These are phyloP conservation scores for Penicillium sp. DNA, from an alignment of 2,329 filamentous ascomycete genomes.

Conservation along the genomic window DNA sequence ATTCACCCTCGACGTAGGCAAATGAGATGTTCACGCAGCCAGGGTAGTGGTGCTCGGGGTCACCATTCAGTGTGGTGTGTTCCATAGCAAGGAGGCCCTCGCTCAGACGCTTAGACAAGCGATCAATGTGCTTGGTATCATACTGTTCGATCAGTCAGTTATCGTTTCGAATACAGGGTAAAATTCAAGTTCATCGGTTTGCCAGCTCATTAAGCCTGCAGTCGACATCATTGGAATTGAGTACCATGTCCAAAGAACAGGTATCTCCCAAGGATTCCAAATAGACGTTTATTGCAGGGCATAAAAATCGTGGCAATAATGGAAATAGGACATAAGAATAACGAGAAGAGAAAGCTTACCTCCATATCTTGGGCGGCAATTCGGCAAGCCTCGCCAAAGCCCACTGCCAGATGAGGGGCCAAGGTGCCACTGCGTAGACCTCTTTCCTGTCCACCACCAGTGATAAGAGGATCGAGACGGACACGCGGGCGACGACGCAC, in stretches of 20 bases:
- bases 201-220: slow-evolving; percentile 65
- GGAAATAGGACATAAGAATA: slow-evolving; percentile 17
- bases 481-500: slow-evolving; percentile 89
- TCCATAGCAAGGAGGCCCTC: slow-evolving; percentile 83
- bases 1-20: slow-evolving; percentile 97
- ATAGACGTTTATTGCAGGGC: slow-evolving; percentile 76
- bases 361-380: slow-evolving; percentile 86
- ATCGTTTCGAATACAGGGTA: neutral
- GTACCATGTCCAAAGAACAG: slow-evolving; percentile 33
- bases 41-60: slow-evolving; percentile 78
- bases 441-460: slow-evolving; percentile 91
- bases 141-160: slow-evolving; percentile 60
- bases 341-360: slow-evolving; percentile 58
- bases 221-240: slow-evolving; percentile 56
- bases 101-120: slow-evolving; percentile 77
- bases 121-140: slow-evolving; percentile 78
- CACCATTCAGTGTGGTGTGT: slow-evolving; percentile 89
- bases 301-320: slow-evolving; percentile 64
- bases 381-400: slow-evolving; percentile 92
- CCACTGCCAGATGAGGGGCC: slow-evolving; percentile 81
- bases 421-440: slow-evolving; percentile 92
- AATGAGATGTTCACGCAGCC: slow-evolving; percentile 98
- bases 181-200: neutral
- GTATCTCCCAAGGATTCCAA: slow-evolving; percentile 61
- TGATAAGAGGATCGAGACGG: slow-evolving; percentile 92